Conservation (phyloP, 345 rosid genomes). For the Schrenkiella parvula region DNA sequence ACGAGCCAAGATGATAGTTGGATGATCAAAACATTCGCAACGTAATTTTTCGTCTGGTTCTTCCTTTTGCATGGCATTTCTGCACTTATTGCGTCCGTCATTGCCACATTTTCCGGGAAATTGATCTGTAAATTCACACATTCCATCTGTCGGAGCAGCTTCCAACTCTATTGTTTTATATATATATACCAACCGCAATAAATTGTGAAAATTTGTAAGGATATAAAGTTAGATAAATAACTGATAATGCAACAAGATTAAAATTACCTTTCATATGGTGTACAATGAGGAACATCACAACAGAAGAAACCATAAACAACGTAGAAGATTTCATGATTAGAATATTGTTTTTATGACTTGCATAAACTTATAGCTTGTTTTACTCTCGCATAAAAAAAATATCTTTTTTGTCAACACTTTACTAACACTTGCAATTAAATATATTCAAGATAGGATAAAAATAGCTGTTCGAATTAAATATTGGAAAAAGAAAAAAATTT, state of each 20-base stretch:
- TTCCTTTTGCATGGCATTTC: not conserved
- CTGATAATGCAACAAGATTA: not conserved
- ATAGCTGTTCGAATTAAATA: not conserved
- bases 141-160: not conserved
- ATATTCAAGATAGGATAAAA: slow-evolving; percentile 6
- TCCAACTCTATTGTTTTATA: not conserved
- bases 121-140: not conserved
- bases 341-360: not conserved
- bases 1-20: not conserved
- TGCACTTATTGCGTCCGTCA: not conserved
- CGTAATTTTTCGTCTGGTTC: not conserved
- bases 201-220: not conserved
- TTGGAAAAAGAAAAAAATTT: not conserved
- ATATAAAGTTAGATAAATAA: not conserved
- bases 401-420: not conserved
- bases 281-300: not conserved
- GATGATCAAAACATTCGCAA: slow-evolving; percentile 20
- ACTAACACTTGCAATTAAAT: not conserved
- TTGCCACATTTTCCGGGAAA: slow-evolving; percentile 23
- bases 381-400: not conserved
- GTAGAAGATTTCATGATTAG: not conserved
- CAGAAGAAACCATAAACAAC: not conserved
- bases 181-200: not conserved
- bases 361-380: not conserved
- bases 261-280: slow-evolving; percentile 10